Conservation (phyloP, 306 rosid genomes). For the Quercus alba region DNA sequence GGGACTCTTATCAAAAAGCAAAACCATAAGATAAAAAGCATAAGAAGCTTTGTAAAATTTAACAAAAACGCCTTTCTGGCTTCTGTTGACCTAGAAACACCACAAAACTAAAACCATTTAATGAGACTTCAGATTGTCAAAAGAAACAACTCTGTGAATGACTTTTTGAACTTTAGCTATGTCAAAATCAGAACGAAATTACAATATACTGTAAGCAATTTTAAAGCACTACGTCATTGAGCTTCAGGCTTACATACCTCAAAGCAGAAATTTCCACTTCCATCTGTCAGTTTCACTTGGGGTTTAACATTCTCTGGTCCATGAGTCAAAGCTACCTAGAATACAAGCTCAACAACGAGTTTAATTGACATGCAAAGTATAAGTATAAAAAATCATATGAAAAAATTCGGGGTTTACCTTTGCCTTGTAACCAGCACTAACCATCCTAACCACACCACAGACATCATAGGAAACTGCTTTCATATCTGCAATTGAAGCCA, state of each 20-base stretch:
- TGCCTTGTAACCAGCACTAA: constrained; percentile 64
- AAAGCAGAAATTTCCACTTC: constrained; percentile 86
- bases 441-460: constrained; percentile 80
- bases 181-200: constrained; percentile 10
- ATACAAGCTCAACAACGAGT: constrained; percentile 11
- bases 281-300: constrained; percentile 77
- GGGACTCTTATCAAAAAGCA: constrained; percentile 12
- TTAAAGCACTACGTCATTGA: not conserved
- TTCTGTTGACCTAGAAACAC: constrained; percentile 6
- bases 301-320: constrained; percentile 96
- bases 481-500: constrained; percentile 86
- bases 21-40: constrained; percentile 12
- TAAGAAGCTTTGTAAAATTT: constrained; percentile 9
- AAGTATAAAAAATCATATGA: constrained; percentile 18
- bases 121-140: not conserved
- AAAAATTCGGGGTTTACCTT: constrained; percentile 49
- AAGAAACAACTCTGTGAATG: constrained; percentile 13
- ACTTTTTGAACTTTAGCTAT: constrained; percentile 23
- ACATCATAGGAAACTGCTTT: constrained; percentile 75
- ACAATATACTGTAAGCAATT: constrained; percentile 13
- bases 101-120: constrained; percentile 5
- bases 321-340: constrained; percentile 96
- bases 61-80: not conserved
- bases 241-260: constrained; percentile 56
- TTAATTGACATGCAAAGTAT: constrained; percentile 15